Evolutionary conservation across 2,329 filamentous ascomycete species (phyloP).

Genomic region (Dothistroma septosporum): DNA sequence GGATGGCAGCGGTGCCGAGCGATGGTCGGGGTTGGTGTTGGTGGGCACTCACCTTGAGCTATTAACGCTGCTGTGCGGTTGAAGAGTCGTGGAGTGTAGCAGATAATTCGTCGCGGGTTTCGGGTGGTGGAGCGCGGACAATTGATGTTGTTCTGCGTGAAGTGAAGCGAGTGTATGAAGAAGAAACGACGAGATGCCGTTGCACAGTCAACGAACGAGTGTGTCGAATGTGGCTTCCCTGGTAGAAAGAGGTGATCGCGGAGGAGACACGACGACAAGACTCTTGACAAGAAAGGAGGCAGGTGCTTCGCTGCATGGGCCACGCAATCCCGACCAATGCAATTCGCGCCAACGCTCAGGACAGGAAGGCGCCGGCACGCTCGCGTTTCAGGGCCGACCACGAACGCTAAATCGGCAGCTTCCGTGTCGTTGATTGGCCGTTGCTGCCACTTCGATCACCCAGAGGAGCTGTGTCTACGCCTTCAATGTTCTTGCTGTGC

Average conservation of each 20-base stretch:
- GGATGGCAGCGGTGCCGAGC: background rate
- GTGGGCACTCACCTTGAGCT: slow-evolving; percentile 8
- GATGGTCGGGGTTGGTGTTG: background rate
- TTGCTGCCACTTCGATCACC: background rate
- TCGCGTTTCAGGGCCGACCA: slow-evolving; percentile 5
- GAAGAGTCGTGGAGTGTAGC: slow-evolving; percentile 4
- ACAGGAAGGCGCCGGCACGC: slow-evolving; percentile 2
- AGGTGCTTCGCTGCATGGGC: slow-evolving; percentile 3
- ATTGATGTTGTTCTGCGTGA: slow-evolving; percentile 2
- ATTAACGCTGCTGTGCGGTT: slow-evolving; percentile 13
- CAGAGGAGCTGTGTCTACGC: background rate
- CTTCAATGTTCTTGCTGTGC: background rate
- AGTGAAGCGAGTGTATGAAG: slow-evolving; percentile 15
- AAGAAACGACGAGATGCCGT: slow-evolving; percentile 3
- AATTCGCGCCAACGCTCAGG: slow-evolving; percentile 1
- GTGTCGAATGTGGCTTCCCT: slow-evolving; percentile 13
- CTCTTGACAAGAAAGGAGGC: slow-evolving; percentile 12
- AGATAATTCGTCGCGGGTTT: background rate
- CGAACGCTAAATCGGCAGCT: background rate
- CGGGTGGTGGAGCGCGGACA: slow-evolving; percentile 1
- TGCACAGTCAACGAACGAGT: slow-evolving; percentile 8
- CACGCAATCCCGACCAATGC: slow-evolving; percentile 8
- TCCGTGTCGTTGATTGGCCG: background rate
- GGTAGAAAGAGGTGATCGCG: background rate
- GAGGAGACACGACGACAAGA: slow-evolving; percentile 11